Evolutionary conservation across 139 green algal genomes (phyloP).

Genomic region (Eudorina sp.): DNA sequence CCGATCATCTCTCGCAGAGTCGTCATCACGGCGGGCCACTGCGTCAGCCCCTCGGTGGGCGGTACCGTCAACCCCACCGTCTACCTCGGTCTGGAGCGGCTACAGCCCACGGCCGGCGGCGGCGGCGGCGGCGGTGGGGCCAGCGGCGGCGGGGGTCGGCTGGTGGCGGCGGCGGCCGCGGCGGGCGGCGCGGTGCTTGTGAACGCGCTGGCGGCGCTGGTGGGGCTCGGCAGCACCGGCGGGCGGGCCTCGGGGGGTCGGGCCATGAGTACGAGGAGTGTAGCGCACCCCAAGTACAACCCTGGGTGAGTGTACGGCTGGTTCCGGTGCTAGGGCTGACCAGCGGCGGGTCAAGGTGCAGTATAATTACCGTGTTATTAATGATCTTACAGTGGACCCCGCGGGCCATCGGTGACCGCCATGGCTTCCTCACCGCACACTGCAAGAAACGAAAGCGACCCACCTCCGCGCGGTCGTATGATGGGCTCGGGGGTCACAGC

Average conservation of each 20-base stretch:
- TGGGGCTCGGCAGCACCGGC: conserved; percentile 40
- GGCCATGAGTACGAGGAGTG: background rate
- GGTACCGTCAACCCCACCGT: conserved; percentile 25
- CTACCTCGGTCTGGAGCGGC: conserved; percentile 9
- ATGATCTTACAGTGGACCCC: too few relatives aligned
- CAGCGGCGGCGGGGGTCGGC: background rate
- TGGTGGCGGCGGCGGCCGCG: background rate
- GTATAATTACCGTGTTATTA: too few relatives aligned
- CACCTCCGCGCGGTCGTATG: too few relatives aligned
- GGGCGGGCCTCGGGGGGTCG: background rate
- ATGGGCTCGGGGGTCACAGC: too few relatives aligned
- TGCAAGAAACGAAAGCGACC: too few relatives aligned
- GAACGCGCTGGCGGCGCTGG: conserved; percentile 33
- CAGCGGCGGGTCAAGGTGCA: too few relatives aligned
- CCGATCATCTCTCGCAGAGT: conserved; percentile 13
- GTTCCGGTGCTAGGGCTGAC: too few relatives aligned
- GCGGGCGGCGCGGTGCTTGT: background rate
- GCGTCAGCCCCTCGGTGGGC: conserved; percentile 36
- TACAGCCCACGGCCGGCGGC: background rate
- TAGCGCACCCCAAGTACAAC: conserved; percentile 13
- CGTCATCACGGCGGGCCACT: conserved; percentile 31
- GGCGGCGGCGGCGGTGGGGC: background rate
- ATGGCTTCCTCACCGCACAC: too few relatives aligned
- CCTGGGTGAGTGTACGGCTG: conserved; percentile 33
- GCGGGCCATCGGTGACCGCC: too few relatives aligned